Conservation (phyloP, 2,329 filamentous ascomycete genomes). For the Aspergillus versicolor region DNA sequence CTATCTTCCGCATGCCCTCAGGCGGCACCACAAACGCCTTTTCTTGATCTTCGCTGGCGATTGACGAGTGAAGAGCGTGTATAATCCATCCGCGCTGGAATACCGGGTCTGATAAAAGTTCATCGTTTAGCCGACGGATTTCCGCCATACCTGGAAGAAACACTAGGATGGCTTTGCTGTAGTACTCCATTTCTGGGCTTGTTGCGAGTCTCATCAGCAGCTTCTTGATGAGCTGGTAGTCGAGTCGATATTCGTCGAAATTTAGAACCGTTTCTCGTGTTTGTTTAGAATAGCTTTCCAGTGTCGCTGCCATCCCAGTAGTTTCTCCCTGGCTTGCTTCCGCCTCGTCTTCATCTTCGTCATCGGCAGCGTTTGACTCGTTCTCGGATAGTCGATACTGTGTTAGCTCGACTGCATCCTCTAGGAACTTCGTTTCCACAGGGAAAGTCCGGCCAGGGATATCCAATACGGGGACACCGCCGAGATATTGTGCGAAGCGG, state of each 20-base stretch:
- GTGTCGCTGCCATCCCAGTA: conserved; percentile 60
- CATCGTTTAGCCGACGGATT: conserved; percentile 83
- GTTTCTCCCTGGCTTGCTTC: conserved; percentile 52
- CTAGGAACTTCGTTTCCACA: conserved; percentile 81
- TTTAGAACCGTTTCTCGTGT: conserved; percentile 73
- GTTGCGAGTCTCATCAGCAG: conserved; percentile 75
- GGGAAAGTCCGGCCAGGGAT: conserved; percentile 94
- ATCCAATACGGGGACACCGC: conserved; percentile 79
- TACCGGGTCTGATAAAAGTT: conserved; percentile 71
- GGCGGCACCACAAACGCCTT: conserved; percentile 86
- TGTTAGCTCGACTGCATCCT: conserved; percentile 88
- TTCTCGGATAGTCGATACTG: conserved; percentile 70
- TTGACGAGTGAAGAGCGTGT: conserved; percentile 88
- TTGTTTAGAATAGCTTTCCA: conserved; percentile 71
- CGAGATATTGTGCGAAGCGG: conserved; percentile 84
- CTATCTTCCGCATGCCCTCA: conserved; percentile 81
- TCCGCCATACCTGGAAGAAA: conserved; percentile 95
- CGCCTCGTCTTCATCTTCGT: conserved; percentile 48
- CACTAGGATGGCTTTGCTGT: conserved; percentile 88
- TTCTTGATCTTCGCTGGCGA: conserved; percentile 95
- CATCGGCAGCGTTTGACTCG: conserved; percentile 32
- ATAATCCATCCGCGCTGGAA: conserved; percentile 80
- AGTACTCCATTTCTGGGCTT: conserved; percentile 64
- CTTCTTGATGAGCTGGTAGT: conserved; percentile 80
- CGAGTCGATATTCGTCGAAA: conserved; percentile 88